A percentile compares a stretch with the other conserved stretches of the same genome.
These are phyloP conservation scores for Kodamaea sp. DNA, from an alignment of 1,139 yeast species.

Conservation along the genomic window DNA sequence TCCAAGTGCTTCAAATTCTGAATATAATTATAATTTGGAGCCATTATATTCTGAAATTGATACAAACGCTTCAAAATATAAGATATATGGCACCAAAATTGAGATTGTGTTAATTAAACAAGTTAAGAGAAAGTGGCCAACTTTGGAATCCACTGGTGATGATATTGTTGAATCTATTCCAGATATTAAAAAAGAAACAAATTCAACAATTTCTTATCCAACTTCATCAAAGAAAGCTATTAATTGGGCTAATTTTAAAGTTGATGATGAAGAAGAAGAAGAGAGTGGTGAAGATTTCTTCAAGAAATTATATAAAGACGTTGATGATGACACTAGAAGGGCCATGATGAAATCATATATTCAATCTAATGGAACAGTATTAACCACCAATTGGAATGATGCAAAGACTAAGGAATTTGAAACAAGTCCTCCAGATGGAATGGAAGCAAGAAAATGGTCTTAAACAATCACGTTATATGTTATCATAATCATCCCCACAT, in stretches of 20 bases:
- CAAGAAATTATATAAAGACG: conserved; percentile 65
- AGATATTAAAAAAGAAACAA: conserved; percentile 8
- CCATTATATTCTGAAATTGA: conserved; percentile 52
- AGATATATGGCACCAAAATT: conserved; percentile 67
- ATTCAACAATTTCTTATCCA: conserved; percentile 45
- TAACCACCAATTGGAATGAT: conserved; percentile 94
- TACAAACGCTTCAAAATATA: conserved; percentile 41
- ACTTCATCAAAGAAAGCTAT: conserved; percentile 56
- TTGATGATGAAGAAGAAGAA: conserved; percentile 45
- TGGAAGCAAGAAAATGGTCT: conserved; percentile 46
- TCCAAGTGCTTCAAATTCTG: conserved; percentile 45
- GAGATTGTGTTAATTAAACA: conserved; percentile 55
- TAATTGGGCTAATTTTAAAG: conserved; percentile 71
- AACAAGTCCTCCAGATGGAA: conserved; percentile 75
- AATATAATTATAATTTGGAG: conserved; percentile 47
- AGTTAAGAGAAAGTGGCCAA: conserved; percentile 39
- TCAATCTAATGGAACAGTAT: conserved; percentile 92
- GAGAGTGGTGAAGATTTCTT: conserved; percentile 68
- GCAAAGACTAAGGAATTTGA: conserved; percentile 67
- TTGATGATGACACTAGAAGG: conserved; percentile 82
- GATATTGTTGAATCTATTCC: conserved; percentile 2
- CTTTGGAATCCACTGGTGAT: conserved; percentile 31
- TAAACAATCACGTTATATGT: too few relatives aligned
- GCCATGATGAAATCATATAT: conserved; percentile 97
- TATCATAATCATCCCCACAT: too few relatives aligned